phyloP scores from a whole-genome alignment of 176 grass and related monocot genomes.

The Oryza glumipatula region DNA sequence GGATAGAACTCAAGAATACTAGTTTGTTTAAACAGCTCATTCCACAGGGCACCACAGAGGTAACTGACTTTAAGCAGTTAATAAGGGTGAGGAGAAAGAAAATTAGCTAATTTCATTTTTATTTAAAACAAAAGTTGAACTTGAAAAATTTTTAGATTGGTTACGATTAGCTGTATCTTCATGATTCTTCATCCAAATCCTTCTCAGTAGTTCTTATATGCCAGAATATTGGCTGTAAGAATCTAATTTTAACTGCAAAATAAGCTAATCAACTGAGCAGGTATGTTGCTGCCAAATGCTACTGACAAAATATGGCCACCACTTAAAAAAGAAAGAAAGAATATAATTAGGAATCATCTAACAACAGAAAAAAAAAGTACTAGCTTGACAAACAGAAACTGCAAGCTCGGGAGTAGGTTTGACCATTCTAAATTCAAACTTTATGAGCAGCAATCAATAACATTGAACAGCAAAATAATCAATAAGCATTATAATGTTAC shows the following conservation, averaged over 20 bases:
- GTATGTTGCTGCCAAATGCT: neutral
- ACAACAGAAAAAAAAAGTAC: neutral
- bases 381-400: neutral
- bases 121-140: slow-evolving; percentile 10
- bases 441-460: neutral
- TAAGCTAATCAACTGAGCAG: slow-evolving; percentile 15
- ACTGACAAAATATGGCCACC: neutral
- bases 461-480: neutral
- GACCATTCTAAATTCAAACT: slow-evolving; percentile 4
- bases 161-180: neutral
- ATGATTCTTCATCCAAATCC: neutral
- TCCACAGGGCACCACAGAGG: neutral
- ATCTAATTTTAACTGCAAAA: neutral
- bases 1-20: slow-evolving; percentile 6
- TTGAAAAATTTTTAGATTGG: neutral
- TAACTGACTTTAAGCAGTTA: neutral
- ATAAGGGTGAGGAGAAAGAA: slow-evolving; percentile 7
- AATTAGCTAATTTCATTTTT: neutral
- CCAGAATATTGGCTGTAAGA: neutral
- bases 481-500: neutral
- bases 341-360: neutral
- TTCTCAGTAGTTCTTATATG: slow-evolving; percentile 2
- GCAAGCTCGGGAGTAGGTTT: neutral
- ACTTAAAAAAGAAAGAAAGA: neutral
- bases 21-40: neutral